A percentile compares a stretch with the other conserved stretches of the same genome.
Conservation (phyloP, 257 asterid species). For the Gynochthodes officinalis region DNA sequence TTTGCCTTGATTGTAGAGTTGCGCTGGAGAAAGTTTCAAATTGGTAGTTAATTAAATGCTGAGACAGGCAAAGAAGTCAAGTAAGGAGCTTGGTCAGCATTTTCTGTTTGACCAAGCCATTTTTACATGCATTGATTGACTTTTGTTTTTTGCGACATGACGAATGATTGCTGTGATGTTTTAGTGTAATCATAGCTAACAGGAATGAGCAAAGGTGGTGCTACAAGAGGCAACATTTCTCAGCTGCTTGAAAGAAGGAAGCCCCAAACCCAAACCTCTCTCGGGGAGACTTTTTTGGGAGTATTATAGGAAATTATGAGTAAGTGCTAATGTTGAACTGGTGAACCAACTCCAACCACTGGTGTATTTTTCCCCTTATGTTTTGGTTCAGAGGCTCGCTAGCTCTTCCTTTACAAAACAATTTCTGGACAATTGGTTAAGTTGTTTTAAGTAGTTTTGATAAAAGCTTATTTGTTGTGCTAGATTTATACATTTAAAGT, state of each 20-base stretch:
- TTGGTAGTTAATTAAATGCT: no score
- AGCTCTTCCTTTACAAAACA: no score
- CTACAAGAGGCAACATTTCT: neutral
- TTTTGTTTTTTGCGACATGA: no score
- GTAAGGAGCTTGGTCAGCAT: no score
- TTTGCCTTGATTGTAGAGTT: neutral
- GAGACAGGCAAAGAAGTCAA: neutral
- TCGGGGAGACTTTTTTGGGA: no score
- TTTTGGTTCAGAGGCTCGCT: no score
- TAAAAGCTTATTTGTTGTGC: no score
- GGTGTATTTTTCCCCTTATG: neutral
- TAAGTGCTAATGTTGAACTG: neutral
- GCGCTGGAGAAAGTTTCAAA: neutral
- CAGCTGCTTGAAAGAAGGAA: neutral
- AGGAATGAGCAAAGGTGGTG: neutral
- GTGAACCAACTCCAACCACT: neutral
- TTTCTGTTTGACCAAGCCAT: neutral
- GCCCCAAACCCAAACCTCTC: neutral
- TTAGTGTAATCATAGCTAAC: neutral
- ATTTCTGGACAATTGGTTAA: neutral
- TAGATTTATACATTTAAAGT: no score
- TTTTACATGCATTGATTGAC: no score
- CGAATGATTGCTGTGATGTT: neutral
- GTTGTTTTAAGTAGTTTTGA: neutral
- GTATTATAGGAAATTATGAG: neutral